phyloP scores from a whole-genome alignment of 352 stramenopile genomes.

The Globisporangium rhizosaccharum region DNA sequence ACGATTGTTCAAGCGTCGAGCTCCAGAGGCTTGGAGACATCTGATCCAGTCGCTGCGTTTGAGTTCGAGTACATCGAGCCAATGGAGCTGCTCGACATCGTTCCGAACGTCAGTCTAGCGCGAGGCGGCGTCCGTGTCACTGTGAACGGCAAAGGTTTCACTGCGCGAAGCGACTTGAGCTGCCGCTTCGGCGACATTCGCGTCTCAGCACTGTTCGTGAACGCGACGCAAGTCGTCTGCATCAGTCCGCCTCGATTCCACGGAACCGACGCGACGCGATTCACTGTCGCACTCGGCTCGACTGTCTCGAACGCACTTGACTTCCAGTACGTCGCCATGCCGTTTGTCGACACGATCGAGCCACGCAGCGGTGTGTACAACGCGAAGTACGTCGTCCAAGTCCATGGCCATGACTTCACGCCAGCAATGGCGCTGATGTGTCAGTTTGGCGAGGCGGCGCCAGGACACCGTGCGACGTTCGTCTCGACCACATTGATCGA shows the following conservation, averaged over 20 bases:
- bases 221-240: constrained; percentile 21
- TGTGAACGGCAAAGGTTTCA: constrained; percentile 31
- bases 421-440: constrained; percentile 16
- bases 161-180: constrained; percentile 19
- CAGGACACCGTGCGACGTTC: background rate
- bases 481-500: constrained; percentile 3
- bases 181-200: constrained; percentile 30
- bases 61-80: constrained; percentile 28
- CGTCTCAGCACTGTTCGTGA: constrained; percentile 20
- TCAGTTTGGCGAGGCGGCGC: constrained; percentile 19
- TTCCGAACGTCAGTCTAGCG: constrained; percentile 19
- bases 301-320: constrained; percentile 10
- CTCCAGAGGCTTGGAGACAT: background rate
- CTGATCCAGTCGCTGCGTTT: constrained; percentile 17
- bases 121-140: constrained; percentile 25
- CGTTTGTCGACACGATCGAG: constrained; percentile 19
- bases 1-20: constrained; percentile 12
- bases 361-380: constrained; percentile 24
- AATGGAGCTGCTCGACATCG: constrained; percentile 23
- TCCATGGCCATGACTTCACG: constrained; percentile 20
- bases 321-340: constrained; percentile 29
- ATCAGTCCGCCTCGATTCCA: constrained; percentile 26
- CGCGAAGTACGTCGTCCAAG: constrained; percentile 12
- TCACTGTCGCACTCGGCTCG: constrained; percentile 24
- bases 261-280: constrained; percentile 1